phyloP scores from a whole-genome alignment of 352 stramenopile species.

The Pythium grandisporangium region DNA sequence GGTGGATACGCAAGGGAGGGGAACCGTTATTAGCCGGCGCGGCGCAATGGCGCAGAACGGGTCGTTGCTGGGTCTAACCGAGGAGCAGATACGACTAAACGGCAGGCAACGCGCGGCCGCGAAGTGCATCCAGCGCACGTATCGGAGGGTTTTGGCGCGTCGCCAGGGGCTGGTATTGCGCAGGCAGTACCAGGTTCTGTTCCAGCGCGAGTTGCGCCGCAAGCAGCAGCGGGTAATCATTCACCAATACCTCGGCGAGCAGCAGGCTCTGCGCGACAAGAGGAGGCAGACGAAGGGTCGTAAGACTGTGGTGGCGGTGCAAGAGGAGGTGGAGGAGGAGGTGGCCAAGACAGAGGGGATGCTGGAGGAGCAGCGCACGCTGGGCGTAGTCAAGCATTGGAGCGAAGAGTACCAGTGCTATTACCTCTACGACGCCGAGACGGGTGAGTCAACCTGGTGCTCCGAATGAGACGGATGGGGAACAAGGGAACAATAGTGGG shows the following conservation, averaged over 20 bases:
- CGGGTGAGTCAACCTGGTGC: conserved; percentile 33
- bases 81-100: no score
- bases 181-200: conserved; percentile 30
- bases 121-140: conserved; percentile 13
- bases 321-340: not conserved
- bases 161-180: conserved; percentile 30
- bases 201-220: conserved; percentile 33
- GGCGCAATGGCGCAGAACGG: no score
- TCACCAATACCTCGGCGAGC: conserved; percentile 36
- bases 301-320: no score
- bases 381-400: conserved; percentile 38
- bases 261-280: conserved; percentile 19
- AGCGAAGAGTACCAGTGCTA: conserved; percentile 47
- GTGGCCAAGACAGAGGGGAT: not conserved
- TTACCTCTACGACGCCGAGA: conserved; percentile 37
- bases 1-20: no score
- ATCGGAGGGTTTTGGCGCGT: conserved; percentile 11
- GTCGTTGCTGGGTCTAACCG: no score
- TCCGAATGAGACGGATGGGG: conserved; percentile 13
- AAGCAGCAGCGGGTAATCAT: conserved; percentile 41
- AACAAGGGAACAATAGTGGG: not conserved
- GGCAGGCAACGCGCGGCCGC: not conserved
- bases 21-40: no score
- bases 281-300: conserved; percentile 4
- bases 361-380: no score